Evolutionary conservation across 2,329 filamentous ascomycete species (phyloP), one percentile per base, ranked within the genome.

Genomic region (Grosmannia clavigera): DNA sequence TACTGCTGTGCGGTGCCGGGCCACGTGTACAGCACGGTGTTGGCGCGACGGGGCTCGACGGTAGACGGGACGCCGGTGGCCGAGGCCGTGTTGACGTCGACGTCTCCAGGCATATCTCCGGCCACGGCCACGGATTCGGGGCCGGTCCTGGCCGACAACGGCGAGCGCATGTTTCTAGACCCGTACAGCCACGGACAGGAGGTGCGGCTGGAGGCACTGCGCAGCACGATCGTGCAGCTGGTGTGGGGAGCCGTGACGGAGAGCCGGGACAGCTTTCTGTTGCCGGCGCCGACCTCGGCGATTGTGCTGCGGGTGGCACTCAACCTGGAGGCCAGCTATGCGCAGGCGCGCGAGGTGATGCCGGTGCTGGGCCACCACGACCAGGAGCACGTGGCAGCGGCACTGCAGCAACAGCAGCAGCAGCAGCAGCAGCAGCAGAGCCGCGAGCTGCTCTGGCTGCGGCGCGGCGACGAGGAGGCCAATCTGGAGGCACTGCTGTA

Each of bases 21-120:
- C 64, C 91, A 96, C 69, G 89, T 96, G 16, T 87, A 95, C 68
- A 88, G 84, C 22, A 84, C 95, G 58, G 83, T 97, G 14, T 78
- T 81, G 57, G 81, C 87, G 5, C 78, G 80, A 0, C 69, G 74
- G 0, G 83, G 82, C 2, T 71, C 81, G 66, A 83, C 84, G 38
- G 72, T 91, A 57, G 81, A 90, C 68, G 82, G 75, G 25, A 65
- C 66, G 14, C 66, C 66, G 31, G 70, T 78, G 1, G n/a, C 55
- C 12, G 5, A 14, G n/a, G n/a, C 12, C 6, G 14, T 4, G 35
- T 25, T 6, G 46, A 38, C 22, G 16, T 5, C 43, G 55, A 19
- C 12, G 35, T 22, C 35, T 10, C n/a, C 43, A 46, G 16, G 16
- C 19, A 46, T 19, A 22, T 19, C 6, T 5, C 16, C 43, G 19